Evolutionary conservation across 139 green algal species (phyloP).

Genomic region (Yamagishiella unicocca): DNA sequence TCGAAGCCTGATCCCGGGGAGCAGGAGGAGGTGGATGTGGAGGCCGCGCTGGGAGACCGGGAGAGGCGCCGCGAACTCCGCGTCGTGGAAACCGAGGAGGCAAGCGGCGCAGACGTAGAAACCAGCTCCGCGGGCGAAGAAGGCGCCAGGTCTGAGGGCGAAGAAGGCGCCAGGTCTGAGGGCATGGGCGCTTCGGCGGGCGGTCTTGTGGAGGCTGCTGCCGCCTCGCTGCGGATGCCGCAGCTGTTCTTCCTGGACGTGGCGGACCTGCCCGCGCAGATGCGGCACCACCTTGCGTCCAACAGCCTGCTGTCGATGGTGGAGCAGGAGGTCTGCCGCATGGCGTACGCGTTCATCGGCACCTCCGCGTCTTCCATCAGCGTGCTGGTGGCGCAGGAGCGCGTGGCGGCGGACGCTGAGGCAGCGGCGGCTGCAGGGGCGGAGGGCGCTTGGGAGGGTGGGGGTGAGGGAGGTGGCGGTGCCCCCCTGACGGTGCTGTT

Average conservation of each 20-base stretch:
- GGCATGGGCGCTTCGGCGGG: too few species aligned
- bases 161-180: too few species aligned
- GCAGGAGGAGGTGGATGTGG: not conserved
- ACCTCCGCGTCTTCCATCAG: not conserved
- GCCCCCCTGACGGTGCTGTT: too few species aligned
- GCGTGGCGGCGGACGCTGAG: not conserved
- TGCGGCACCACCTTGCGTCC: not conserved
- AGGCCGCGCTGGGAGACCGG: too few species aligned
- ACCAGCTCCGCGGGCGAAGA: too few species aligned
- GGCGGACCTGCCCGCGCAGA: not conserved
- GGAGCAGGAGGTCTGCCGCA: constrained; percentile 34
- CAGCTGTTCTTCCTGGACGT: not conserved
- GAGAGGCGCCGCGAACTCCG: too few species aligned
- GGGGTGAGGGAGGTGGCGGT: too few species aligned
- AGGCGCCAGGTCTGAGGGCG: too few species aligned
- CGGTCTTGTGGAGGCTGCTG: not conserved
- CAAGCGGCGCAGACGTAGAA: too few species aligned
- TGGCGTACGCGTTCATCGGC: constrained; percentile 11
- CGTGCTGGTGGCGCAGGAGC: constrained; percentile 41
- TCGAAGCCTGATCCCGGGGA: too few species aligned
- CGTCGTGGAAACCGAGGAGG: too few species aligned
- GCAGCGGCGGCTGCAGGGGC: not conserved
- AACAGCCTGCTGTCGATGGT: constrained; percentile 38
- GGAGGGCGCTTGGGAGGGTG: not conserved
- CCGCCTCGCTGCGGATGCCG: not conserved